Base-by-base conservation (phyloP, 257 asterid species). In the Cruciata laevipes region DNA sequence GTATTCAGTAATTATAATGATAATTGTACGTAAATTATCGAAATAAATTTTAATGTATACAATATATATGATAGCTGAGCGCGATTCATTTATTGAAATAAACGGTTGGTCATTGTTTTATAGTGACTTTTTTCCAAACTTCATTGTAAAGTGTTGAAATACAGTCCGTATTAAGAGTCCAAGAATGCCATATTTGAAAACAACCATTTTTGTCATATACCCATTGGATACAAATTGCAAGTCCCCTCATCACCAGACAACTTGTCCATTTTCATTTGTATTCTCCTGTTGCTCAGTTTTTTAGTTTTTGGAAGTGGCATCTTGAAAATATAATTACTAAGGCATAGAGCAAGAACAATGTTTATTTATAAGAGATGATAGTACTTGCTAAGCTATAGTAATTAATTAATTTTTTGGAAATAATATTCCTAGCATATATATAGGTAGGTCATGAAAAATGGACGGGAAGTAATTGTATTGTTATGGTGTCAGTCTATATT, bases 231-330 rank as follows among this genome's bases (percentile, higher is more conserved):
- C 24, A 31, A 9, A 61, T 49, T 20, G 12, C 12, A 52, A 1
- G 17, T 20, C 24, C 56, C 69, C 63, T 59, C 51, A 69, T 14
- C 66, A 59, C 47, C 23, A 58, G 62, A 44, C 61, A 42, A 47
- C 30, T 49, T 27, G n/a, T 17, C 70, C 61, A 10, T 18, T 65
- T 47, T 27, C 5, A 7, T 27, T 8, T 6, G 18, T 17, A 47
- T 27, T 66, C 33, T 47, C 40, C 49, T 27, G 44, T 66, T 27
- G 21, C 20, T 47, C 30, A 9, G 69, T 47, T 25, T 11, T n/a
- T 3, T 56, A 20, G 61, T 10, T 56, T 23, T 56, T 56, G 61
- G 31, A 56, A 56, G 17, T 44, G 42, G 52, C 53, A 66, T 47
- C 52, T 27, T 27, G 4, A 20, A 11, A 47, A 6, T 5, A 37